Conservation (phyloP, 495 filamentous ascomycete species). For the Penicillium coprophilum region DNA sequence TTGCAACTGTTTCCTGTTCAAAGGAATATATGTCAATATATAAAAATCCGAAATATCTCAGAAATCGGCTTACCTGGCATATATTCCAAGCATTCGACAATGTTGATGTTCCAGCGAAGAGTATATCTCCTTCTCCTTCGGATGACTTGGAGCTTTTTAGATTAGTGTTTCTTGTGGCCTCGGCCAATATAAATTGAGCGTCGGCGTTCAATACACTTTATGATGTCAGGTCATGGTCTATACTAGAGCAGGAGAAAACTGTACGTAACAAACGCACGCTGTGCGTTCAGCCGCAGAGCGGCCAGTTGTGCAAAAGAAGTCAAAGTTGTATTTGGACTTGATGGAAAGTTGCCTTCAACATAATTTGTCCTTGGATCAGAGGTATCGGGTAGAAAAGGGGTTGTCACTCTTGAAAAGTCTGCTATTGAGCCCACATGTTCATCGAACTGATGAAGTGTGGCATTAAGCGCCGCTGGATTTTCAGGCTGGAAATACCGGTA, state of each 20-base stretch:
- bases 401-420: not conserved
- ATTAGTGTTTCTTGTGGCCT: constrained; percentile 45
- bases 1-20: constrained; percentile 9
- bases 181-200: constrained; percentile 51
- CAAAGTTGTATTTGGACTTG: constrained; percentile 48
- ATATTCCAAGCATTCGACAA: constrained; percentile 32
- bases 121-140: constrained; percentile 35
- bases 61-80: constrained; percentile 15
- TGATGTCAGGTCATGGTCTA: not conserved
- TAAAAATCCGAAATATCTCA: constrained; percentile 16
- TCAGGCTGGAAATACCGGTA: constrained; percentile 35
- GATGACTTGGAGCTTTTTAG: constrained; percentile 30
- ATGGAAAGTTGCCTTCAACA: not conserved
- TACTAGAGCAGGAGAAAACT: not conserved
- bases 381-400: not conserved
- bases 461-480: constrained; percentile 8
- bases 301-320: constrained; percentile 45
- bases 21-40: not conserved
- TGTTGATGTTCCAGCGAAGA: constrained; percentile 44
- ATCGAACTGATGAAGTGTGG: not conserved
- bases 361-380: not conserved
- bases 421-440: constrained; percentile 1
- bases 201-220: constrained; percentile 31
- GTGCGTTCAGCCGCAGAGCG: constrained; percentile 39
- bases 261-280: constrained; percentile 36